Conservation (phyloP, 352 stramenopile genomes). For the Phytophthora fragariaefolia region DNA sequence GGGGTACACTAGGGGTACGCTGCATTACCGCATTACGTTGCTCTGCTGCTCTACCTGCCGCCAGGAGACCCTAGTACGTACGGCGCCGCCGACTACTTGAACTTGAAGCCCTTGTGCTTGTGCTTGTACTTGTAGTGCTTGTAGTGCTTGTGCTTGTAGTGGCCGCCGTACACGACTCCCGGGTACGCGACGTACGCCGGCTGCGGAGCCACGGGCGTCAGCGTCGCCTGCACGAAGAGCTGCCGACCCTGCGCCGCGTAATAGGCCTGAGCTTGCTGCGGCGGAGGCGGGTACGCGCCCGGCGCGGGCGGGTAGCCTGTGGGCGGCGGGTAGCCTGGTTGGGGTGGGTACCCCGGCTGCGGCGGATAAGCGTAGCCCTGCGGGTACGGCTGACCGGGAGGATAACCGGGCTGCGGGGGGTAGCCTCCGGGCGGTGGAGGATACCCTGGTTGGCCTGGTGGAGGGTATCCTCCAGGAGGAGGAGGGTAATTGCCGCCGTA, state of each 20-base stretch:
- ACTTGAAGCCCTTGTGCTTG: slow-evolving; percentile 64
- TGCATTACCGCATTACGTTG: slow-evolving; percentile 3
- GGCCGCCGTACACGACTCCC: slow-evolving; percentile 58
- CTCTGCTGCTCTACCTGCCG: not conserved
- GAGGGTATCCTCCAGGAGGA: slow-evolving; percentile 25
- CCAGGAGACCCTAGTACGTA: not conserved
- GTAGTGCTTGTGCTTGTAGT: slow-evolving; percentile 66
- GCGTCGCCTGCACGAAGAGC: slow-evolving; percentile 72
- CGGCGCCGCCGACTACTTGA: slow-evolving; percentile 34
- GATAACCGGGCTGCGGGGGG: slow-evolving; percentile 26
- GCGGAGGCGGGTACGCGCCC: slow-evolving; percentile 45
- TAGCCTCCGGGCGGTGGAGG: slow-evolving; percentile 29
- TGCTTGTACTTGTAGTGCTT: slow-evolving; percentile 63
- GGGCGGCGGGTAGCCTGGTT: slow-evolving; percentile 46
- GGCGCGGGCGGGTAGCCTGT: slow-evolving; percentile 38
- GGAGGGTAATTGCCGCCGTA: slow-evolving; percentile 34
- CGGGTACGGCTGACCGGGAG: slow-evolving; percentile 37
- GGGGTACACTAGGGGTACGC: not conserved
- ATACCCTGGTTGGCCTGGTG: slow-evolving; percentile 5
- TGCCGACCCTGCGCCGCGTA: slow-evolving; percentile 73
- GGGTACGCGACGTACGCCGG: slow-evolving; percentile 69
- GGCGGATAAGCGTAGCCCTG: slow-evolving; percentile 34
- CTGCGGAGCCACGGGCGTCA: slow-evolving; percentile 40
- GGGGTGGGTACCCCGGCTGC: slow-evolving; percentile 37
- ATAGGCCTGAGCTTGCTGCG: slow-evolving; percentile 59